Evolutionary conservation across 176 grass and related monocot genomes (phyloP).

Genomic region (Oryza meyeriana): DNA sequence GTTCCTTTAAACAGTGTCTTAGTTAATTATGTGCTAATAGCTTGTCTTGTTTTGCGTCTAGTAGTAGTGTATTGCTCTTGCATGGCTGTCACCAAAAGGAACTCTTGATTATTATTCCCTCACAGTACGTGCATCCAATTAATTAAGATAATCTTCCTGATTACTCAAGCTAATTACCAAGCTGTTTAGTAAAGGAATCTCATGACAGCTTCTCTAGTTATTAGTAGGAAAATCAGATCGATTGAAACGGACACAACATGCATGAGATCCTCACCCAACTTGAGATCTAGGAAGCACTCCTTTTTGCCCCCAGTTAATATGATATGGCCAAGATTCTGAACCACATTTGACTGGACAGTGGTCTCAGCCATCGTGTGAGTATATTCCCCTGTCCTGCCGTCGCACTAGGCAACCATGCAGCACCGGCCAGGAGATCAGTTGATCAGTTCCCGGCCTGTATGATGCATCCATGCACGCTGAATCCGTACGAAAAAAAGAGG

Average conservation of each 20-base stretch:
- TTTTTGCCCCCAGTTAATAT: neutral
- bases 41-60: no score
- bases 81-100: constrained; percentile 6
- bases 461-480: neutral
- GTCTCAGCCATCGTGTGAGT: neutral
- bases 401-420: no score
- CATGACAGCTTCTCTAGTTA: neutral
- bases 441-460: neutral
- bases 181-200: neutral
- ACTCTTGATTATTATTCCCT: neutral
- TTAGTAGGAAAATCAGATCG: neutral
- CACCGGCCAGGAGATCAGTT: neutral
- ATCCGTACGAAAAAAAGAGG: neutral
- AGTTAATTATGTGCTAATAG: no score
- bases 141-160: neutral
- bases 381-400: neutral
- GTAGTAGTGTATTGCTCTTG: neutral
- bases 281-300: neutral
- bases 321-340: neutral
- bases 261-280: neutral
- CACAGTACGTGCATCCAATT: neutral
- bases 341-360: neutral
- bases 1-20: no score
- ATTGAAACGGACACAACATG: neutral
- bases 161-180: neutral